Evolutionary conservation across 2,329 filamentous ascomycete genomes (phyloP).

Genomic region (Geosmithia flava): DNA sequence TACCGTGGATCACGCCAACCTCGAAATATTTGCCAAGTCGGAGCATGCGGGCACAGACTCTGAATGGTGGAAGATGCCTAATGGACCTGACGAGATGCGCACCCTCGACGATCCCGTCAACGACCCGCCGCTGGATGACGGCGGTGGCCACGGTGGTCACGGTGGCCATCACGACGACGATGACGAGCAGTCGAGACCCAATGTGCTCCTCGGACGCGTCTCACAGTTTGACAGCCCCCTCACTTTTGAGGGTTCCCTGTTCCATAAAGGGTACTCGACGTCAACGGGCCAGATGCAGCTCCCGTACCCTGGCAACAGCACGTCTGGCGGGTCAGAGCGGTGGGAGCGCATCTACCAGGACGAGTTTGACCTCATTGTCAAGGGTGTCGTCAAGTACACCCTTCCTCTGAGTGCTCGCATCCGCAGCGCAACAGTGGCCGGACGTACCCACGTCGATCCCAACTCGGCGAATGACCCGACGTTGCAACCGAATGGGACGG

Average conservation of each 20-base stretch:
- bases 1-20: conserved; percentile 72
- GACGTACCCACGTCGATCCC: conserved; percentile 46
- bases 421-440: conserved; percentile 47
- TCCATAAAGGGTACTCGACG: conserved; percentile 58
- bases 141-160: neutral
- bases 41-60: conserved; percentile 63
- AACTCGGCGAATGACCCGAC: conserved; percentile 50
- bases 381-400: conserved; percentile 79
- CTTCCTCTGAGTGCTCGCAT: conserved; percentile 49
- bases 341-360: conserved; percentile 89
- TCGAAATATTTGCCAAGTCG: conserved; percentile 91
- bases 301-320: conserved; percentile 74
- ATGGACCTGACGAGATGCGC: conserved; percentile 13
- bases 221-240: conserved; percentile 78
- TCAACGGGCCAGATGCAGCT: conserved; percentile 80
- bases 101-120: conserved; percentile 18
- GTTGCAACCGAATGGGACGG: conserved; percentile 66
- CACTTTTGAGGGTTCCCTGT: conserved; percentile 79
- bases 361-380: conserved; percentile 85
- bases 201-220: conserved; percentile 85
- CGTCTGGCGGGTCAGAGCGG: conserved; percentile 69
- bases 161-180: conserved; percentile 31
- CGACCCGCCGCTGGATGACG: conserved; percentile 29
- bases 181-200: conserved; percentile 53
- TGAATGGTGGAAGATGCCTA: conserved; percentile 40